Base-by-base conservation (phyloP, 2,329 filamentous ascomycete genomes). In the Pseudocercospora fuligena region DNA sequence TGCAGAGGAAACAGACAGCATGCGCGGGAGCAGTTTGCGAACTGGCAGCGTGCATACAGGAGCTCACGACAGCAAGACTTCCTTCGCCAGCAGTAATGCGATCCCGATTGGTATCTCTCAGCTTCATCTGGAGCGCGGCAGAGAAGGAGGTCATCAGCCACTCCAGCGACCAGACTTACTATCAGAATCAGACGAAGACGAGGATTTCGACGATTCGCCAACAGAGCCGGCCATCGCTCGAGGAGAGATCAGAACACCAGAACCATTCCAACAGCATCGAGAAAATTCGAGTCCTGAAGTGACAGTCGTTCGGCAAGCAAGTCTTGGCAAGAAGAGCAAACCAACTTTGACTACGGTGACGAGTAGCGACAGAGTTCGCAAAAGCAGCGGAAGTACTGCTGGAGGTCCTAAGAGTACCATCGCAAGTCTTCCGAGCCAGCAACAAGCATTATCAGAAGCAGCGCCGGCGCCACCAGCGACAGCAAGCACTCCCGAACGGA, bases 61-160 rank as follows among this genome's bases (percentile, higher is more conserved):
- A 11, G 70, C 66, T 33, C 73, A 70, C 62, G 69, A 72, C 27
- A 75, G 73, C 66, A 74, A 72, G 53, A 79, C 77, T 12, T 84
- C 82, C 0, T 83, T 80, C 64, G 82, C 82, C 19, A 84, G 82
- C 25, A 84, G 82, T 68, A 83, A 81, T 66, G 82, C 82, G 0
- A 83, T 84, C 46, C 82, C 83, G 0, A 78, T 78, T 27, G 75
- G 80, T 47, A 74, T 74, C 3, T 76, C 80, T 5, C 79, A 79
- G 36, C 81, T 76, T 63, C 82, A 83, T 66, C 70, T 78, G 4
- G 78, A 81, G 49, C 67, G 54, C 43, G 66, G 49, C 53, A 64
- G 47, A 62, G 63, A 47, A 31, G 60, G 16, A 61, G 49, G 49
- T 23, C 40, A 25, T 54, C 66, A 51, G 47, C 54, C 59, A 23